Evolutionary conservation across 1,139 yeast species (phyloP).

Genomic region (Entelexis sorbosivorans): DNA sequence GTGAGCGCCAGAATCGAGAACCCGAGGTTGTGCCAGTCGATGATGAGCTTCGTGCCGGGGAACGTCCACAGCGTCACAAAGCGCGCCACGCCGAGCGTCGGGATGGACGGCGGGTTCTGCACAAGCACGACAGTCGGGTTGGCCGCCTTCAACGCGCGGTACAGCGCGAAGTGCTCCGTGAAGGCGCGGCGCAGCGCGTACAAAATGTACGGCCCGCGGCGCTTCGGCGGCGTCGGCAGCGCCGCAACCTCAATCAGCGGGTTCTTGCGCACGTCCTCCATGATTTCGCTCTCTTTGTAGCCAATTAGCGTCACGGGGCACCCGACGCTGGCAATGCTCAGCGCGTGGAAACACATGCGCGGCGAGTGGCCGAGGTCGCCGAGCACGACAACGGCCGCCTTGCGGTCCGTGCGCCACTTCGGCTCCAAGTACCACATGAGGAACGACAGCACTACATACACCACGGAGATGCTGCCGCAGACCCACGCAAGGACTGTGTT

Average conservation of each 20-base stretch:
- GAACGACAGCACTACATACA: conserved; percentile 28
- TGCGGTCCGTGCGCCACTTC: conserved; percentile 13
- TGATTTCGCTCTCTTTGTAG: conserved; percentile 42
- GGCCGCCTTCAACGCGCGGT: conserved; percentile 25
- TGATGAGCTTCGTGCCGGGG: conserved; percentile 51
- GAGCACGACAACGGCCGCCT: conserved; percentile 60
- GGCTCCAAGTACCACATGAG: conserved; percentile 27
- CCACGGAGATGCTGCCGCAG: conserved; percentile 21
- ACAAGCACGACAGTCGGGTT: conserved; percentile 53
- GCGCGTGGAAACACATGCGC: conserved; percentile 84
- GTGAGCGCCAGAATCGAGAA: conserved; percentile 69
- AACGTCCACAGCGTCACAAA: conserved; percentile 44
- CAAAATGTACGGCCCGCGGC: conserved; percentile 39
- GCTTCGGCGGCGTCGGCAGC: conserved; percentile 37
- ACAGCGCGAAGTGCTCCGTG: conserved; percentile 43
- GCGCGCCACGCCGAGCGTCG: conserved; percentile 56
- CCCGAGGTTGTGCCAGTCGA: conserved; percentile 97
- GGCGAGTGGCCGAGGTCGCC: conserved; percentile 97
- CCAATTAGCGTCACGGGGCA: conserved; percentile 80
- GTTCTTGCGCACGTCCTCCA: conserved; percentile 26
- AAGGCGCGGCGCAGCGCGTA: conserved; percentile 53
- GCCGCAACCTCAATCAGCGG: conserved; percentile 28
- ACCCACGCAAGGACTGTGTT: conserved; percentile 10
- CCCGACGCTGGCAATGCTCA: conserved; percentile 57
- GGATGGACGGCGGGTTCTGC: conserved; percentile 92